phyloP scores from a whole-genome alignment of 768 basidiomycete genomes.

The Trametes sanguinea region DNA sequence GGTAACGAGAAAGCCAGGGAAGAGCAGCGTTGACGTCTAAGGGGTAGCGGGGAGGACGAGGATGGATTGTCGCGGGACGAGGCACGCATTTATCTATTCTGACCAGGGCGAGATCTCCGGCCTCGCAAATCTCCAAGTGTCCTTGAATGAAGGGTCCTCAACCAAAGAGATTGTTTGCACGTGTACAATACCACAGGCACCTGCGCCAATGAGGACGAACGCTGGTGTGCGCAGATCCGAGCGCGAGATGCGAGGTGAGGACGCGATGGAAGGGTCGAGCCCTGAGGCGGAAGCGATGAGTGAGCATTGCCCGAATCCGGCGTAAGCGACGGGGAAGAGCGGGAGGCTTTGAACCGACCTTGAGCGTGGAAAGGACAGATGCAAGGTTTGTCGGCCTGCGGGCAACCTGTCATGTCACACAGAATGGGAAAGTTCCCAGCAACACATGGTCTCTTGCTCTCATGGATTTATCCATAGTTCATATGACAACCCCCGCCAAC shows the following conservation, averaged over 20 bases:
- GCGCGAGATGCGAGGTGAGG: not conserved
- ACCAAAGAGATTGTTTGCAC: constrained; percentile 17
- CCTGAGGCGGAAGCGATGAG: not conserved
- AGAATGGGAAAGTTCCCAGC: constrained; percentile 21
- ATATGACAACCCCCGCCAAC: not conserved
- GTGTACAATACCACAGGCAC: constrained; percentile 3
- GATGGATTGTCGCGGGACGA: not conserved
- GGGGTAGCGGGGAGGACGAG: not conserved
- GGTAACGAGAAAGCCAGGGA: not conserved
- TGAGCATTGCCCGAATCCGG: not conserved
- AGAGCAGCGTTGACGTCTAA: not conserved
- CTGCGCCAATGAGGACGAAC: not conserved
- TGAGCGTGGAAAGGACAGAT: constrained; percentile 10
- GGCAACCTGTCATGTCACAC: constrained; percentile 22
- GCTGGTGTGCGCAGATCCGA: not conserved
- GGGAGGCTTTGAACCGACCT: not conserved
- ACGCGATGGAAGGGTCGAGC: not conserved
- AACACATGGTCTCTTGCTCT: constrained; percentile 10
- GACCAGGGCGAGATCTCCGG: constrained; percentile 18
- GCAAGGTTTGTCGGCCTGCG: constrained; percentile 14
- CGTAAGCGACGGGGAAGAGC: not conserved
- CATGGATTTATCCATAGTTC: not conserved
- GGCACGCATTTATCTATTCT: constrained; percentile 19
- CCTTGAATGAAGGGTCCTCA: constrained; percentile 14
- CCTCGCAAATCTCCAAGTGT: constrained; percentile 12